A percentile compares a stretch with the other conserved stretches of the same genome.
Evolutionary conservation across 2,329 filamentous ascomycete genomes (phyloP).

Genomic region (Geosmithia flava): DNA sequence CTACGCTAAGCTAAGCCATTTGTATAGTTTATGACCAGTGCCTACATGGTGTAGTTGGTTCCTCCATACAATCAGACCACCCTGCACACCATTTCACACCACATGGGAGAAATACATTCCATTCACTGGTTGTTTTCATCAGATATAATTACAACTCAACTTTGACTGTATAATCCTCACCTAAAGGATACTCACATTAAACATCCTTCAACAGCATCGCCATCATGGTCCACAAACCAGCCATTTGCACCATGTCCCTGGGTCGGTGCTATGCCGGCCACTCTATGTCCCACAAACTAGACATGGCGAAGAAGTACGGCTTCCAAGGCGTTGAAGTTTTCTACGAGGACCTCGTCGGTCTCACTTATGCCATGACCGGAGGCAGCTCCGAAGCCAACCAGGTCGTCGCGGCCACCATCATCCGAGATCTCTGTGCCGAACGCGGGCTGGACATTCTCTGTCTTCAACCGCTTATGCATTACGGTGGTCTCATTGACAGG

Average conservation of each 20-base stretch:
- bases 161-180: no score
- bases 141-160: no score
- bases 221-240: slow-evolving; percentile 2
- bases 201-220: not conserved
- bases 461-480: slow-evolving; percentile 63
- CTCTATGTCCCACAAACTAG: slow-evolving; percentile 52
- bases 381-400: slow-evolving; percentile 27
- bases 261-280: slow-evolving; percentile 60
- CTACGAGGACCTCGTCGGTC: slow-evolving; percentile 59
- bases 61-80: no score
- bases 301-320: slow-evolving; percentile 51
- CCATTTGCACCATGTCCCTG: slow-evolving; percentile 65
- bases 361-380: slow-evolving; percentile 34
- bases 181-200: no score
- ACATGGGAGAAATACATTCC: no score
- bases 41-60: no score
- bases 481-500: slow-evolving; percentile 57
- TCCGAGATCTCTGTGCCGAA: slow-evolving; percentile 43
- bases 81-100: no score
- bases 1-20: no score
- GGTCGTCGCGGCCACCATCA: slow-evolving; percentile 42
- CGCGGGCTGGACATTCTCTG: slow-evolving; percentile 46
- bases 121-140: no score
- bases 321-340: slow-evolving; percentile 65
- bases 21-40: no score